Evolutionary conservation across 768 basidiomycete species (phyloP).

Genomic region (Pulveroboletus sp.): DNA sequence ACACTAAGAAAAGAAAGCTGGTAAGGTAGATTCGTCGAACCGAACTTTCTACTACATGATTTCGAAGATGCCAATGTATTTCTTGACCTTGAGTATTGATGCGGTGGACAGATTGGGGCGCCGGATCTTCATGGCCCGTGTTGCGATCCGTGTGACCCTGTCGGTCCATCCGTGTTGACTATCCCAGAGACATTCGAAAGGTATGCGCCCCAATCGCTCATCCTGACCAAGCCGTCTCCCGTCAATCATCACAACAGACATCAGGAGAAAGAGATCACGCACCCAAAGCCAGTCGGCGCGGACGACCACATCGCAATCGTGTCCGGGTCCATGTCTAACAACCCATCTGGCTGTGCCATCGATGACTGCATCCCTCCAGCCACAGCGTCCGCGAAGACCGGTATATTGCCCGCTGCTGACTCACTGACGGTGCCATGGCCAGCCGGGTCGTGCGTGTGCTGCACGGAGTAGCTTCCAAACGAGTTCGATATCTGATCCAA

Average conservation of each 20-base stretch:
- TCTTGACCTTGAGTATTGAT: neutral
- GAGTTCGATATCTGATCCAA: conserved; percentile 14
- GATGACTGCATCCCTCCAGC: neutral
- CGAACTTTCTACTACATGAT: too few species aligned
- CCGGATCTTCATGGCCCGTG: too few species aligned
- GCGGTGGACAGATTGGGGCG: neutral
- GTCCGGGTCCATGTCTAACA: conserved; percentile 38
- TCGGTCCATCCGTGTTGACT: conserved; percentile 12
- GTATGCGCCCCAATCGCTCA: conserved; percentile 39
- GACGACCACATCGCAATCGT: conserved; percentile 60
- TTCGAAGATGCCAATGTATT: neutral
- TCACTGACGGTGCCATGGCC: neutral
- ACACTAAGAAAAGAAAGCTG: too few species aligned
- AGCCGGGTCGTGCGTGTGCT: neutral
- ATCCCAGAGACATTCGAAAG: conserved; percentile 30
- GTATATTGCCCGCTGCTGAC: conserved; percentile 1
- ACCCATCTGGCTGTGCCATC: conserved; percentile 4
- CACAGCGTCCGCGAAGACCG: conserved; percentile 12
- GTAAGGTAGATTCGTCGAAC: too few species aligned
- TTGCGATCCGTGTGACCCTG: neutral
- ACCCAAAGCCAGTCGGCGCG: conserved; percentile 60
- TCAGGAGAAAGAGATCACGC: conserved; percentile 23
- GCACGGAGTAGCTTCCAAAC: conserved; percentile 3
- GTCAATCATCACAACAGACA: neutral
- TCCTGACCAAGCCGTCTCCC: conserved; percentile 20